phyloP scores from a whole-genome alignment of 495 filamentous ascomycete genomes.

The Hypoxylon perforatum region DNA sequence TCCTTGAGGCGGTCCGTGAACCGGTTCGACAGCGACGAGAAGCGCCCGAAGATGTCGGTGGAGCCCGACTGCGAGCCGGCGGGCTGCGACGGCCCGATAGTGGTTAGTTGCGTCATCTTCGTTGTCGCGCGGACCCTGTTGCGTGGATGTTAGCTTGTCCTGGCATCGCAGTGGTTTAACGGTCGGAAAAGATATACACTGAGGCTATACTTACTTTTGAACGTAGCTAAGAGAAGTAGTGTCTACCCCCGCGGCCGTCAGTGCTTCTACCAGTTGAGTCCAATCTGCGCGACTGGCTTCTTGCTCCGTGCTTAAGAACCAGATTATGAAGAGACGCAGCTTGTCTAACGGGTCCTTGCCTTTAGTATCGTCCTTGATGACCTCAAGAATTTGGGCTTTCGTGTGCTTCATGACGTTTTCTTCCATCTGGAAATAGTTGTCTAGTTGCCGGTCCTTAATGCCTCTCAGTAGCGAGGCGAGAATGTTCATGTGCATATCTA shows the following conservation, averaged over 20 bases:
- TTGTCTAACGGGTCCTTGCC: conserved; percentile 89
- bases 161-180: not conserved
- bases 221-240: conserved; percentile 85
- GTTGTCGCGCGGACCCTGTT: conserved; percentile 90
- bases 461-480: conserved; percentile 85
- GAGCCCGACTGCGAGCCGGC: conserved; percentile 63
- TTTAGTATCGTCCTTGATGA: conserved; percentile 83
- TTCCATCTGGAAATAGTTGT: conserved; percentile 96
- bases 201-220: conserved; percentile 70
- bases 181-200: not conserved
- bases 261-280: conserved; percentile 86
- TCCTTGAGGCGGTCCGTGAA: conserved; percentile 95
- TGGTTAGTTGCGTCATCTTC: conserved; percentile 98
- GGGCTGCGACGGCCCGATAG: conserved; percentile 73
- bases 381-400: conserved; percentile 87
- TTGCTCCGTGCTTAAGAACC: conserved; percentile 95
- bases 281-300: conserved; percentile 85
- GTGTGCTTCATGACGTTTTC: conserved; percentile 93
- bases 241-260: conserved; percentile 78
- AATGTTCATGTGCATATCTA: conserved; percentile 99
- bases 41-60: conserved; percentile 85
- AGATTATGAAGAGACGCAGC: conserved; percentile 93
- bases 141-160: conserved; percentile 44
- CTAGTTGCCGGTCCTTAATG: conserved; percentile 93
- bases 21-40: conserved; percentile 86